Evolutionary conservation across 2,329 filamentous ascomycete genomes (phyloP).

Genomic region (Curvularia sp.): DNA sequence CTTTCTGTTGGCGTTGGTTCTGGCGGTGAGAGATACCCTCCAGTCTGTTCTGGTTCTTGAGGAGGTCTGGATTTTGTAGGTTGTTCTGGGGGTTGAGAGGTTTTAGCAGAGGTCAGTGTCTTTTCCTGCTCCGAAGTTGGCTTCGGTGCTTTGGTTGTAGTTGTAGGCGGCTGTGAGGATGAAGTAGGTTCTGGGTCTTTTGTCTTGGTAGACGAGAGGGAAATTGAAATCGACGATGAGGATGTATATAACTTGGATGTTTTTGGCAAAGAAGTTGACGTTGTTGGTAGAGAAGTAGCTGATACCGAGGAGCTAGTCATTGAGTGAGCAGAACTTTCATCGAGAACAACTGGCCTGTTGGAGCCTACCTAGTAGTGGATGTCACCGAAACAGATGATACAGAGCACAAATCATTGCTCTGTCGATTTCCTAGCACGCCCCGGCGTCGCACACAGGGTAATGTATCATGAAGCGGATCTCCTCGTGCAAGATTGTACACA

Average conservation of each 20-base stretch:
- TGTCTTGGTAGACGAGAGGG: not conserved
- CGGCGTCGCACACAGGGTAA: not conserved
- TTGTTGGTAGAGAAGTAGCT: not conserved
- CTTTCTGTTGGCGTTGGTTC: not conserved
- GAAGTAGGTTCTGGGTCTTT: not conserved
- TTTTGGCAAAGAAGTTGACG: not conserved
- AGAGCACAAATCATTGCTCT: not conserved
- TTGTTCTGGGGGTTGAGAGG: not conserved
- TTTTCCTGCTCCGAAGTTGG: not conserved
- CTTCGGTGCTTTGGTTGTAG: not conserved
- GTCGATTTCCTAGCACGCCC: not conserved
- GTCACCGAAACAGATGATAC: not conserved
- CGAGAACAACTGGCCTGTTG: not conserved
- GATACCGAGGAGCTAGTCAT: not conserved
- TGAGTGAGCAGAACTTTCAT: not conserved
- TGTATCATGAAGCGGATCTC: not conserved
- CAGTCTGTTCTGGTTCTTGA: not conserved
- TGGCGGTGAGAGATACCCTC: not conserved
- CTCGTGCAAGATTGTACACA: constrained; percentile 1
- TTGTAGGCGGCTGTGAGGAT: not conserved
- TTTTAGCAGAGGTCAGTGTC: not conserved
- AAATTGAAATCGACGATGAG: not conserved
- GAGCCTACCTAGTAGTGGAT: not conserved
- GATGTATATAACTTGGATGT: not conserved
- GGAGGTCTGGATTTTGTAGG: not conserved